Conservation (phyloP, 352 stramenopile genomes). For the Phytopythium sindhum region DNA sequence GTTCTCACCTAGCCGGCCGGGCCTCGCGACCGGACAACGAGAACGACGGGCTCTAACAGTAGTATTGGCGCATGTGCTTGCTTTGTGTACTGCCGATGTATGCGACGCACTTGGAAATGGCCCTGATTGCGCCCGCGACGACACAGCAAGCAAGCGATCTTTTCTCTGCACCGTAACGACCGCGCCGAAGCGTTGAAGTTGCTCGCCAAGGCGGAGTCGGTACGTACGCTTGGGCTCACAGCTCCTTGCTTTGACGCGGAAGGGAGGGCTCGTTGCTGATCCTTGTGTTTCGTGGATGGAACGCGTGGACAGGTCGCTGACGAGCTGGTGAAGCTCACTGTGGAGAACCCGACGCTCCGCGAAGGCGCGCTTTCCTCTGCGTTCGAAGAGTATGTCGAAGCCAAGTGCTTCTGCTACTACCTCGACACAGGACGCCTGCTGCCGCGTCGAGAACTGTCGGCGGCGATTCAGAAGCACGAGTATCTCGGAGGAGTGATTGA, state of each 20-base stretch:
- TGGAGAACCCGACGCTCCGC: constrained; percentile 80
- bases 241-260: neutral
- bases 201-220: constrained; percentile 49
- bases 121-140: neutral
- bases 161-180: constrained; percentile 90
- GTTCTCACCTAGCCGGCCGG: neutral
- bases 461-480: constrained; percentile 75
- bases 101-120: neutral
- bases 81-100: neutral
- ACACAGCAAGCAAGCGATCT: constrained; percentile 92
- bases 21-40: neutral
- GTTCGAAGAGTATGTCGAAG: constrained; percentile 94
- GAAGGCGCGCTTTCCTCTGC: constrained; percentile 78
- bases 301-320: constrained; percentile 36
- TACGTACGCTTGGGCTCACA: constrained; percentile 16
- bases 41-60: neutral
- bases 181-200: constrained; percentile 45
- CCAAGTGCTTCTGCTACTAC: constrained; percentile 90
- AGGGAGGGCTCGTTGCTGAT: neutral
- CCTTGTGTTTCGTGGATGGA: neutral
- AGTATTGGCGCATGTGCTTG: neutral
- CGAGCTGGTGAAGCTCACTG: constrained; percentile 80
- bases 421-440: constrained; percentile 59
- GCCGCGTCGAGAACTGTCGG: constrained; percentile 40
- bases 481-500: constrained; percentile 95